Evolutionary conservation across 306 rosid genomes (phyloP).

Genomic region (Pterocarpus macrocarpus): DNA sequence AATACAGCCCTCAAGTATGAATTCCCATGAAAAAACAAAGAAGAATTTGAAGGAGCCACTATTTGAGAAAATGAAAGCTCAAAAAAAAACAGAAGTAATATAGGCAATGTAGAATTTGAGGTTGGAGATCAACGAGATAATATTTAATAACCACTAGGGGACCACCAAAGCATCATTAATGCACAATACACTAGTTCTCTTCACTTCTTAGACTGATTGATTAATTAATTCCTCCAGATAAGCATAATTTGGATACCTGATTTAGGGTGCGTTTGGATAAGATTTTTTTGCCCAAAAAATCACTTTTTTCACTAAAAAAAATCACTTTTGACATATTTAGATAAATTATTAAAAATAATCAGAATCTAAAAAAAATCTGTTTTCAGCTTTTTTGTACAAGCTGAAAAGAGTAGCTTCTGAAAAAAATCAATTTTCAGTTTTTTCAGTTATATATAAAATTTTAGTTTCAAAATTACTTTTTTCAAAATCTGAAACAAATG

Average conservation of each 20-base stretch:
- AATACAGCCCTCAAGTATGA: conserved; percentile 21
- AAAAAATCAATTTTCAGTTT: no score
- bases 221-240: conserved; percentile 4
- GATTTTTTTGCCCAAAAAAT: no score
- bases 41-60: conserved; percentile 16
- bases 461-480: no score
- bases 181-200: conserved; percentile 30
- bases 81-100: not conserved
- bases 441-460: no score
- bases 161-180: conserved; percentile 8
- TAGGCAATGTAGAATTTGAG: conserved; percentile 7
- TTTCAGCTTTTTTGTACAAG: no score
- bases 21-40: conserved; percentile 19
- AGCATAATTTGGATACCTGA: conserved; percentile 18
- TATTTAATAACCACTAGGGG: conserved; percentile 13
- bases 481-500: no score
- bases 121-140: conserved; percentile 1
- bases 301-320: no score
- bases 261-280: not conserved
- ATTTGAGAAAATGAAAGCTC: not conserved
- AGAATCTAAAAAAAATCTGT: no score
- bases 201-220: conserved; percentile 25
- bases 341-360: no score
- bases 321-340: no score
- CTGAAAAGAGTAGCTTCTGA: no score